Evolutionary conservation across 2,329 filamentous ascomycete species (phyloP), one percentile per base, ranked within the genome.

Genomic region (Erysiphe pisi): DNA sequence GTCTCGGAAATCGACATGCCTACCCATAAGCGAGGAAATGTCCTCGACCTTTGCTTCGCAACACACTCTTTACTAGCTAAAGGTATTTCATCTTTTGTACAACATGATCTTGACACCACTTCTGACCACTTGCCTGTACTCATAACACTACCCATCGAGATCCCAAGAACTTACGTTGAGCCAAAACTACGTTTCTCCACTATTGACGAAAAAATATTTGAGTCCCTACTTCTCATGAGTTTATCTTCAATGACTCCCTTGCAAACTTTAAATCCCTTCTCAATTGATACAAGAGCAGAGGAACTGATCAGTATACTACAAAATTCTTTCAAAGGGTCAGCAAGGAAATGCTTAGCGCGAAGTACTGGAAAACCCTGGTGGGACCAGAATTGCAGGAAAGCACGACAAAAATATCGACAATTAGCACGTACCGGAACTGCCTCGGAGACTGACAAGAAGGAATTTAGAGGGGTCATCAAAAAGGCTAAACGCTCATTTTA

Each of bases 331-430:
- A 20, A 12, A 7, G 40, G 40, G 4, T 73, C 36, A 36, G 68
- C 31, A n/a, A 73, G 49, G 18, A 25, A 28, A 45, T 43, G 0
- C n/a, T 36, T 73, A 7, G 31, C 43, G 0, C 68, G 22, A 25
- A 73, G 9, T 22, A 73, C 9, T 16, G 68, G 68, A n/a, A 25
- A 73, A 36, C 68, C 11, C 6, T 47, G 36, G 20, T 73, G 68
- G 68, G 36, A 73, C 12, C 40, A 25, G 40, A 73, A 47, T 36
- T 73, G 68, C 40, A 73, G 28, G 40, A 22, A 73, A 47, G 68
- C 31, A 73, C 14, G 68, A 73, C n/a, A 47, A 22, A 71, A 43
- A 28, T 73, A 73, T 28, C 20, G 68, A 22, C 28, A 31, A 36
- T 9, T 18, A 68, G 4, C 18, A 31, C 12, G 28, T 25, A 28